Base-by-base conservation (phyloP, 495 filamentous ascomycete species). In the Aspergillus baeticus region DNA sequence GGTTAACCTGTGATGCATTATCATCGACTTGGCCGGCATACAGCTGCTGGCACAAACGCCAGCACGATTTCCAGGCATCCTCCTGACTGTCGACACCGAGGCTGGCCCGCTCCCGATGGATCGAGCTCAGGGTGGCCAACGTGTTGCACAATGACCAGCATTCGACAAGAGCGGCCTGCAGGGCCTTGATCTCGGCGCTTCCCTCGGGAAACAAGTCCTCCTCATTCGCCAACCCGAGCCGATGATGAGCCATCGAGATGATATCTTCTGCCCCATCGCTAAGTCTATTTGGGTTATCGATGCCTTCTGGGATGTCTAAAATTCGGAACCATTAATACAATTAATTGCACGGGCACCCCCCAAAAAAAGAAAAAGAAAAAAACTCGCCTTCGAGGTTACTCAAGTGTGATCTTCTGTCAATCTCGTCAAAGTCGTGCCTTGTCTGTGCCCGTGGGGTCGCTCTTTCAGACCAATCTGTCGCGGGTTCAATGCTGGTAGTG, bases 91-190 rank as follows among this genome's bases (percentile, higher is more conserved):
- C 87, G 23, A 83, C 82, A 5, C 84, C 81, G 18, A 63, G 72
- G 63, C 82, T 87, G 65, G 90, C 86, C 20, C 87, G 78, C 63
- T 90, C 82, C 17, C 90, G 87, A 63, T 96, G 90, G 55, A 88
- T 88, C 17, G 87, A 90, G 71, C 91, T 95, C 22, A 96, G 77
- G 49, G 80, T 87, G 20, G 92, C 90, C 37, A 96, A 74, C 0
- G 92, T 95, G 69, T 96, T 96, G 72, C 92, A 96, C 34, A 96
- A 71, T 1, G 90, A 95, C 92, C 92, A 96, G 70, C 92, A 96
- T 75, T 96, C 92, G 58, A 85, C 84, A 10, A 96, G 78, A 0
- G 91, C 92, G 20, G 84, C 81, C 57, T 80, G 85, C n/a, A 96
- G 76, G 14, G 87, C 86, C 34, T 72, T 81, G 47, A 93, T 79